Evolutionary conservation across 2,329 filamentous ascomycete genomes (phyloP).

Genomic region (Sarocladium kiliense): DNA sequence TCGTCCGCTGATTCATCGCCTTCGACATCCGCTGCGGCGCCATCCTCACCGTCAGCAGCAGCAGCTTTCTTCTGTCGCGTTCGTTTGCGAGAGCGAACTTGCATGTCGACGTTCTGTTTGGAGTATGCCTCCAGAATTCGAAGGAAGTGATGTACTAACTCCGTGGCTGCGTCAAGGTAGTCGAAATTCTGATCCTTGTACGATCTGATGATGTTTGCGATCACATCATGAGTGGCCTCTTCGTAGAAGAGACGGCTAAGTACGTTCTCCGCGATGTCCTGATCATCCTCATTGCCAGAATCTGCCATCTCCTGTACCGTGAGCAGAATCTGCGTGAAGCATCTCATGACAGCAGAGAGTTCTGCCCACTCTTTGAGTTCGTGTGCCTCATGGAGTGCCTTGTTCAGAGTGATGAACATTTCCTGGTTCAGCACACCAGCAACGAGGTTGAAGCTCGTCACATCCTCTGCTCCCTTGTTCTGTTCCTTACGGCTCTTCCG

Average conservation of each 20-base stretch:
- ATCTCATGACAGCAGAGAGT: conserved; percentile 82
- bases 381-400: conserved; percentile 71
- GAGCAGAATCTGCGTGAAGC: conserved; percentile 88
- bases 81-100: conserved; percentile 76
- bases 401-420: conserved; percentile 84
- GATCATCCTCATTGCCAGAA: conserved; percentile 82
- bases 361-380: conserved; percentile 86
- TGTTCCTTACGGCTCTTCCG: conserved; percentile 54
- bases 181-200: conserved; percentile 94
- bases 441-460: conserved; percentile 79
- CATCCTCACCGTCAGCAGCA: conserved; percentile 31
- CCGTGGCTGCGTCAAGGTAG: conserved; percentile 87
- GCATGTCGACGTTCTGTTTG: conserved; percentile 90
- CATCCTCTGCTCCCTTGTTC: conserved; percentile 41
- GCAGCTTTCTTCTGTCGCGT: conserved; percentile 69
- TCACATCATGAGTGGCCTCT: conserved; percentile 83
- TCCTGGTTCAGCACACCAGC: conserved; percentile 90
- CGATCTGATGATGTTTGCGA: conserved; percentile 73
- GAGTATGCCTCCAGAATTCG: conserved; percentile 90
- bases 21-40: conserved; percentile 46
- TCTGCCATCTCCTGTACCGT: conserved; percentile 90
- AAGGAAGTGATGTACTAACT: conserved; percentile 85
- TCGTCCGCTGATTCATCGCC: conserved; percentile 68
- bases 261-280: conserved; percentile 97
- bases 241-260: conserved; percentile 98